Conservation (phyloP, 768 basidiomycete genomes). For the Macrolepiota albuminosa region DNA sequence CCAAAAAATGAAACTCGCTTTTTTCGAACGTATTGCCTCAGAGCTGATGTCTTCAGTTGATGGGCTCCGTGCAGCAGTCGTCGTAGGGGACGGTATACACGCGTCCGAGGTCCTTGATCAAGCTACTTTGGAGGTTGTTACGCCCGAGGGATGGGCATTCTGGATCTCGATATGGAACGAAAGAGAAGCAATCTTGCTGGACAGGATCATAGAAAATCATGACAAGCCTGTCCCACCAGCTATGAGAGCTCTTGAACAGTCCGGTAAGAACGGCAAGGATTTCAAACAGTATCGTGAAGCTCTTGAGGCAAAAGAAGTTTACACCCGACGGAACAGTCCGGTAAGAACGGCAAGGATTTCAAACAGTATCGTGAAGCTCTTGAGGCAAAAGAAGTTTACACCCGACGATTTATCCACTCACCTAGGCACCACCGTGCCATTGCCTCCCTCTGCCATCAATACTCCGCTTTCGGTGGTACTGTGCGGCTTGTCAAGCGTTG, state of each 20-base stretch:
- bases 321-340: slow-evolving; percentile 69
- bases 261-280: slow-evolving; percentile 28
- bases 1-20: slow-evolving; percentile 91
- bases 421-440: slow-evolving; percentile 87
- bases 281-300: slow-evolving; percentile 52
- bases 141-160: slow-evolving; percentile 85
- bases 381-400: slow-evolving; percentile 55
- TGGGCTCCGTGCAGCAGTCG: slow-evolving; percentile 54
- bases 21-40: slow-evolving; percentile 77
- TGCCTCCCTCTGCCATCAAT: slow-evolving; percentile 73
- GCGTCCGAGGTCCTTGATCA: slow-evolving; percentile 63
- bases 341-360: slow-evolving; percentile 31
- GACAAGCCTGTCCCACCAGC: slow-evolving; percentile 34
- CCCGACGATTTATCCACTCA: slow-evolving; percentile 68
- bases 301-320: slow-evolving; percentile 50
- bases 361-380: slow-evolving; percentile 52
- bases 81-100: slow-evolving; percentile 44
- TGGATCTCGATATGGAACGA: slow-evolving; percentile 81
- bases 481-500: slow-evolving; percentile 90
- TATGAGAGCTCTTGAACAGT: slow-evolving; percentile 15
- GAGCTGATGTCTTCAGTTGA: slow-evolving; percentile 49
- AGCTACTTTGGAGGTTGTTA: slow-evolving; percentile 69
- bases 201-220: slow-evolving; percentile 55
- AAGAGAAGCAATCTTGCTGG: slow-evolving; percentile 75
- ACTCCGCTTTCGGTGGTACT: slow-evolving; percentile 75